Evolutionary conservation across 2,329 filamentous ascomycete genomes (phyloP).

Genomic region (Monascus ruber): DNA sequence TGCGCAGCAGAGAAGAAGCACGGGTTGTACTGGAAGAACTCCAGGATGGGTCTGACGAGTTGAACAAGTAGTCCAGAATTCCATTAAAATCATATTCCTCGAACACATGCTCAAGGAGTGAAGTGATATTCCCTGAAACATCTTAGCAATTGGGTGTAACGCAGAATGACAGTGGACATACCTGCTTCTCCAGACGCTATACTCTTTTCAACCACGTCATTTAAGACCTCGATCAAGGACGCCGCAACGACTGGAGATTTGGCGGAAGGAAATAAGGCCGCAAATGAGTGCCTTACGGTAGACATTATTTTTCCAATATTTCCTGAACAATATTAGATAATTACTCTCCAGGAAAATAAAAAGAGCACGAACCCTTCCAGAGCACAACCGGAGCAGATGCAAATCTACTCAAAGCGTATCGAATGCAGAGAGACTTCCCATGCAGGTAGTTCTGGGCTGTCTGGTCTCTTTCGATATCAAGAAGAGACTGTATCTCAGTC

Average conservation of each 20-base stretch:
- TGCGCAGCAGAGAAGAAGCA: constrained; percentile 24
- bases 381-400: constrained; percentile 20
- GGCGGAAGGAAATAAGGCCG: constrained; percentile 14
- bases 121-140: constrained; percentile 8
- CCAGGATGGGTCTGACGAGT: constrained; percentile 14
- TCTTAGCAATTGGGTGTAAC: too few relatives aligned
- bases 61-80: constrained; percentile 15
- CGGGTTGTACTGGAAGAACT: constrained; percentile 18
- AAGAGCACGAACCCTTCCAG: constrained; percentile 20
- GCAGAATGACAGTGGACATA: constrained; percentile 6
- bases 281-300: constrained; percentile 15
- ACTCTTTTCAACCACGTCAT: constrained; percentile 23
- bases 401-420: constrained; percentile 26
- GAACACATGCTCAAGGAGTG: constrained; percentile 13
- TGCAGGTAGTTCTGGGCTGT: constrained; percentile 28
- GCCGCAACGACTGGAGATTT: constrained; percentile 25
- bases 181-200: constrained; percentile 19
- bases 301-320: constrained; percentile 15
- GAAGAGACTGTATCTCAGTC: constrained; percentile 14
- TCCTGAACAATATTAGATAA: constrained; percentile 13
- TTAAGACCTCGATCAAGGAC: constrained; percentile 26
- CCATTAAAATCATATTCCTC: constrained; percentile 16
- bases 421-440: constrained; percentile 28
- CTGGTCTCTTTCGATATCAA: constrained; percentile 7
- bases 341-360: not conserved